These are phyloP conservation scores for Pisolithus tinctorius DNA, from an alignment of 768 basidiomycete genomes.

Conservation along the genomic window DNA sequence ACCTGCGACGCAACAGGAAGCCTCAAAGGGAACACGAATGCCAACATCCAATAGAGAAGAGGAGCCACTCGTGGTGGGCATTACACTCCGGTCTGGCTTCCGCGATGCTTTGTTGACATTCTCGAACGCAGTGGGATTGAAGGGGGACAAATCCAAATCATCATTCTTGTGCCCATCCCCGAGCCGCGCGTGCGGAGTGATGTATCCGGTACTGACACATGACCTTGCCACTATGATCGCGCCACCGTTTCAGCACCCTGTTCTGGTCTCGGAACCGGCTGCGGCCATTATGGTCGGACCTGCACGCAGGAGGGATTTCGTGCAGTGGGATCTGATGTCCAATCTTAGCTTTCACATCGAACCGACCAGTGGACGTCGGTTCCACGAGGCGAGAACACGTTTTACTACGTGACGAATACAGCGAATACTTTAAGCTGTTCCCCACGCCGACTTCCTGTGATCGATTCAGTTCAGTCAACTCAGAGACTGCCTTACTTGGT, in stretches of 20 bases:
- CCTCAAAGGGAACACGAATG: constrained; percentile 29
- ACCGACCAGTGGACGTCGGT: constrained; percentile 11
- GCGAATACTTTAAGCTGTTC: too few species aligned
- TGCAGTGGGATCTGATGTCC: constrained; percentile 21
- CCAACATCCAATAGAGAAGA: constrained; percentile 33
- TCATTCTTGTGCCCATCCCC: constrained; percentile 9
- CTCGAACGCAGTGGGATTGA: constrained; percentile 38
- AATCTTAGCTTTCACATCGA: constrained; percentile 10
- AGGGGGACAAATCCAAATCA: constrained; percentile 11
- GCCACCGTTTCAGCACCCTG: constrained; percentile 13
- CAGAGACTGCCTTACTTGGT: constrained; percentile 10
- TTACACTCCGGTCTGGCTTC: not conserved
- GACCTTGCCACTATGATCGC: constrained; percentile 30
- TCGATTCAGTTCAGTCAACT: constrained; percentile 1
- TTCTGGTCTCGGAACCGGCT: constrained; percentile 28
- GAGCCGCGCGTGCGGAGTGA: constrained; percentile 19
- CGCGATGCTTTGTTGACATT: constrained; percentile 18
- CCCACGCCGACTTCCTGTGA: constrained; percentile 5
- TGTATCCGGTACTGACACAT: constrained; percentile 15
- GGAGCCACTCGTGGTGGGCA: constrained; percentile 39
- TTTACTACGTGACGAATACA: constrained; percentile 23
- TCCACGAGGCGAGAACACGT: constrained; percentile 28
- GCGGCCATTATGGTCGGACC: constrained; percentile 16
- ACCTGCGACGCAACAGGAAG: constrained; percentile 38
- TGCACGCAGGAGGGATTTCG: constrained; percentile 20